Evolutionary conservation across 768 basidiomycete species (phyloP).

Genomic region (Mycena kentingensis): DNA sequence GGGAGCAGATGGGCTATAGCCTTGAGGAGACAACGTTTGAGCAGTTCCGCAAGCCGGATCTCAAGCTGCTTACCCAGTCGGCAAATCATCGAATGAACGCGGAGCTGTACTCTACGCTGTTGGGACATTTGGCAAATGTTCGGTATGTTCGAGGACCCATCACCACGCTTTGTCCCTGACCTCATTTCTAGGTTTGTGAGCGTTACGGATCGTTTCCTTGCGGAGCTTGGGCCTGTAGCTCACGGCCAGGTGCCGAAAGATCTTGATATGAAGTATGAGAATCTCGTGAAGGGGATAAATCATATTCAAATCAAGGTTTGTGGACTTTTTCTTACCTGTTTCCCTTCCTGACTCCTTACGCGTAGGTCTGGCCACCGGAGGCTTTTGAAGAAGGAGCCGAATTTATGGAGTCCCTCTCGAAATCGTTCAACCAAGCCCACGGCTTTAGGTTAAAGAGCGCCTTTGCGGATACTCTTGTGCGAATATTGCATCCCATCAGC

Average conservation of each 20-base stretch:
- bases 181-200: constrained; percentile 67
- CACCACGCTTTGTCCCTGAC: neutral
- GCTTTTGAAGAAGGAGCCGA: constrained; percentile 93
- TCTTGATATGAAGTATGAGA: constrained; percentile 79
- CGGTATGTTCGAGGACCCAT: constrained; percentile 50
- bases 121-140: constrained; percentile 80
- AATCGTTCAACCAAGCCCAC: constrained; percentile 81
- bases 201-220: constrained; percentile 89
- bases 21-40: constrained; percentile 91
- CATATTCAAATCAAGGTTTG: constrained; percentile 81
- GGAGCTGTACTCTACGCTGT: constrained; percentile 79
- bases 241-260: constrained; percentile 81
- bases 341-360: constrained; percentile 5
- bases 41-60: constrained; percentile 72
- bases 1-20: constrained; percentile 73
- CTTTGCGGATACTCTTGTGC: constrained; percentile 80
- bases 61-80: constrained; percentile 65
- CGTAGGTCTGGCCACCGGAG: constrained; percentile 89
- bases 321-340: neutral
- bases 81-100: constrained; percentile 80
- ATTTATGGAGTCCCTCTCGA: constrained; percentile 82
- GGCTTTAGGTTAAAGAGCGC: constrained; percentile 80
- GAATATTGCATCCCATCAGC: constrained; percentile 82
- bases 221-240: constrained; percentile 73
- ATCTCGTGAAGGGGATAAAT: constrained; percentile 77